Conservation (phyloP, 192 early-diverging fungal genomes). For the Hyaloraphidium curvatum region DNA sequence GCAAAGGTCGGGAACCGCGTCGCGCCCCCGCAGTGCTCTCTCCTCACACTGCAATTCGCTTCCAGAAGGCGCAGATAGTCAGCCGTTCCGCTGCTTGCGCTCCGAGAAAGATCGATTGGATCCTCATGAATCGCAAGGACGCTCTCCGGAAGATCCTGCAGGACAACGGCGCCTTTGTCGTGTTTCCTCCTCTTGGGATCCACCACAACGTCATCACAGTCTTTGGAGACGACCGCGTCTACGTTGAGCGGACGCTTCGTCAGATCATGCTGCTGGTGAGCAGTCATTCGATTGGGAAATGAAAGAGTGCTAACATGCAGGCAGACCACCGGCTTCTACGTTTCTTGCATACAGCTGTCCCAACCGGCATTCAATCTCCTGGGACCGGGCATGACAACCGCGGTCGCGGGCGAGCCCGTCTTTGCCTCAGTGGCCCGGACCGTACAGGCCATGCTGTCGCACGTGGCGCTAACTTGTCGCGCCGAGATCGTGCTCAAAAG, state of each 20-base stretch:
- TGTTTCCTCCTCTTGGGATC: constrained; percentile 41
- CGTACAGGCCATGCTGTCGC: neutral
- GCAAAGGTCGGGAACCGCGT: too few species aligned
- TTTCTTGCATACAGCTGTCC: constrained; percentile 19
- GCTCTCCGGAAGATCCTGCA: constrained; percentile 46
- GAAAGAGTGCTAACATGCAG: neutral
- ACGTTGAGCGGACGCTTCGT: constrained; percentile 49
- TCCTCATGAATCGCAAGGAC: constrained; percentile 39
- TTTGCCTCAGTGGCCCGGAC: neutral
- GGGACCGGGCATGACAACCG: neutral
- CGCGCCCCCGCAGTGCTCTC: too few species aligned
- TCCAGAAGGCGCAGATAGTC: too few species aligned
- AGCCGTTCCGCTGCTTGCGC: constrained; percentile 21
- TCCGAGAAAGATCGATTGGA: constrained; percentile 64
- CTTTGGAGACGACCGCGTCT: constrained; percentile 42
- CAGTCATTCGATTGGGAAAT: neutral
- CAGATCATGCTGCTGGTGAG: constrained; percentile 48
- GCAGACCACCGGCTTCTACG: constrained; percentile 27
- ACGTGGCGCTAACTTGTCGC: constrained; percentile 26
- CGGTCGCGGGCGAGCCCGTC: neutral
- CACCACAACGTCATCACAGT: constrained; percentile 28
- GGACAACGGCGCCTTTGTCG: constrained; percentile 51
- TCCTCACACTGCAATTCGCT: too few species aligned
- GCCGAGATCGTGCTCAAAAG: constrained; percentile 40
- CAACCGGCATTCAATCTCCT: too few species aligned